Conservation (phyloP, 1,139 yeast genomes). For the Hyphopichia khmerensis region DNA sequence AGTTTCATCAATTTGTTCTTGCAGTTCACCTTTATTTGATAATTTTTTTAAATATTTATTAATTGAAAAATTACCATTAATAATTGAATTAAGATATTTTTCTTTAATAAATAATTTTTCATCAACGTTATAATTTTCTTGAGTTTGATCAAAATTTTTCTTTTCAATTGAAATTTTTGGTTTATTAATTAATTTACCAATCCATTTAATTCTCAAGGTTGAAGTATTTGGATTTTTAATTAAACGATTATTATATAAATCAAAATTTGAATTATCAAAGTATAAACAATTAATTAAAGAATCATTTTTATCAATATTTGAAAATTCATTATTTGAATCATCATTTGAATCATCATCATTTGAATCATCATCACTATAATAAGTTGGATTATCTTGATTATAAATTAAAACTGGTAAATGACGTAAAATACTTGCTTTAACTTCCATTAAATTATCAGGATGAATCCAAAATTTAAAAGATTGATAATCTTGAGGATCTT, state of each 20-base stretch:
- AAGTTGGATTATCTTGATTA: conserved; percentile 39
- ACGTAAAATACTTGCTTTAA: conserved; percentile 87
- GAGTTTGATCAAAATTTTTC: conserved; percentile 62
- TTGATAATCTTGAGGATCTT: conserved; percentile 57
- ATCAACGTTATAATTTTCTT: conserved; percentile 55
- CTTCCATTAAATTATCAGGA: conserved; percentile 95
- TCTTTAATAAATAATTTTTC: conserved; percentile 70
- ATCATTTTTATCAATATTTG: conserved; percentile 39
- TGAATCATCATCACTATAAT: conserved; percentile 23
- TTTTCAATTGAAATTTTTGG: conserved; percentile 81
- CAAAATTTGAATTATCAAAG: conserved; percentile 82
- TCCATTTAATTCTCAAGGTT: conserved; percentile 86
- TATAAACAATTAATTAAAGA: conserved; percentile 85
- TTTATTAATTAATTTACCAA: conserved; percentile 73
- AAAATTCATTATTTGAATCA: conserved; percentile 34
- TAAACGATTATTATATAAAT: conserved; percentile 81
- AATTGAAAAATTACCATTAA: conserved; percentile 44
- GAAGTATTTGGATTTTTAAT: conserved; percentile 68
- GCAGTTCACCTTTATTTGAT: conserved; percentile 21
- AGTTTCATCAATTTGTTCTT: conserved; percentile 40
- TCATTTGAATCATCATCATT: conserved; percentile 38
- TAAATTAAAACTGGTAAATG: conserved; percentile 91
- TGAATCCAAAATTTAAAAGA: conserved; percentile 94
- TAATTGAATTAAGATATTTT: conserved; percentile 67
- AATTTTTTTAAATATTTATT: conserved; percentile 36